A percentile compares a stretch with the other conserved stretches of the same genome.
phyloP scores from a whole-genome alignment of 768 basidiomycete genomes.

The Tulasnella sp. region DNA sequence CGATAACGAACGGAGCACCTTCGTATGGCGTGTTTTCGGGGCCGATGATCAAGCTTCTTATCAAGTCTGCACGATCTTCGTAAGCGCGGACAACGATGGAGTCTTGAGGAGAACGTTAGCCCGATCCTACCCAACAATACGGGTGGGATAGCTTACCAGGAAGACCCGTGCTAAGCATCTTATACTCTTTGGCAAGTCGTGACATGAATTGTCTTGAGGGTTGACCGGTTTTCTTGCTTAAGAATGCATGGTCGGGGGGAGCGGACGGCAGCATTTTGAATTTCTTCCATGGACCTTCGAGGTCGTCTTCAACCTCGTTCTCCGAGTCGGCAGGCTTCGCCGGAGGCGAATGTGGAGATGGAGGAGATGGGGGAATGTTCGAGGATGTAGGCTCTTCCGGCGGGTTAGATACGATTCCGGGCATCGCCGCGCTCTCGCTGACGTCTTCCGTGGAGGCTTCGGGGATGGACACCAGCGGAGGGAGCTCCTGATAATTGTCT shows the following conservation, averaged over 20 bases:
- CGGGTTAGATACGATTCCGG: slow-evolving; percentile 23
- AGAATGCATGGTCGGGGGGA: slow-evolving; percentile 80
- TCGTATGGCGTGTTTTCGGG: slow-evolving; percentile 94
- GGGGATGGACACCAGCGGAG: slow-evolving; percentile 36
- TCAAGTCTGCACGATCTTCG: slow-evolving; percentile 81
- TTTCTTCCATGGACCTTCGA: slow-evolving; percentile 62
- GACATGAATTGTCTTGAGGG: slow-evolving; percentile 69
- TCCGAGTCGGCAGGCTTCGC: slow-evolving; percentile 41
- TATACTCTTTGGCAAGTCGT: slow-evolving; percentile 80
- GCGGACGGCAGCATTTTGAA: slow-evolving; percentile 74
- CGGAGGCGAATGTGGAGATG: slow-evolving; percentile 1
- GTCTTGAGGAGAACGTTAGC: slow-evolving; percentile 43
- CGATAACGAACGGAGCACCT: slow-evolving; percentile 91
- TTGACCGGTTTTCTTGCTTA: slow-evolving; percentile 50
- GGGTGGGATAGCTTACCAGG: slow-evolving; percentile 56
- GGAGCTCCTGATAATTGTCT: slow-evolving; percentile 32
- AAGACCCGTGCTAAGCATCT: slow-evolving; percentile 67
- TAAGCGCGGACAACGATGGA: slow-evolving; percentile 86
- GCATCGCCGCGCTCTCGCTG: slow-evolving; percentile 26
- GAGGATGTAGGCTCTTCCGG: slow-evolving; percentile 16
- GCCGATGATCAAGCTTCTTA: slow-evolving; percentile 86
- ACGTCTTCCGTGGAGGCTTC: slow-evolving; percentile 21
- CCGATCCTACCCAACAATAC: background rate
- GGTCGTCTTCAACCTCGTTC: slow-evolving; percentile 36
- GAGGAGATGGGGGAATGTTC: background rate